Percentiles rank a stretch among this genome's conserved stretches.
Conservation (phyloP, 306 rosid genomes). For the Vicia villosa region DNA sequence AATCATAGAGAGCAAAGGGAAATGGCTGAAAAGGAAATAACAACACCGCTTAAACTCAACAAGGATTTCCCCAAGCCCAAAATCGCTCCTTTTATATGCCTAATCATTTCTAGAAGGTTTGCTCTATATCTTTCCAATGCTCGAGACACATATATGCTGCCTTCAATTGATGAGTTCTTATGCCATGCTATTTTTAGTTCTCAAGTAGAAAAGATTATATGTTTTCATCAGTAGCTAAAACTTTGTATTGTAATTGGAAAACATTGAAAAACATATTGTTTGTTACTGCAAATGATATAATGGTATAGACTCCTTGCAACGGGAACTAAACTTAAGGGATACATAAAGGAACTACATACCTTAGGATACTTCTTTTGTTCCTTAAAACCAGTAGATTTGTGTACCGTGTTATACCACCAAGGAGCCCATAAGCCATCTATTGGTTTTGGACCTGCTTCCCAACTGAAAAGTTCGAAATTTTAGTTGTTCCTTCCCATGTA, state of each 20-base stretch:
- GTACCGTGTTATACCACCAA: slow-evolving; percentile 75
- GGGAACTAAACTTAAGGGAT: slow-evolving; percentile 23
- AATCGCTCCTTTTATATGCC: too few relatives aligned
- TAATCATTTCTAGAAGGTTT: too few relatives aligned
- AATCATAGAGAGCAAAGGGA: slow-evolving; percentile 59
- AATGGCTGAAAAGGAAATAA: slow-evolving; percentile 57
- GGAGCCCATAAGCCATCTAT: slow-evolving; percentile 87
- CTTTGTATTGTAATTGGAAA: too few relatives aligned
- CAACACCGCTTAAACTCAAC: slow-evolving; percentile 27
- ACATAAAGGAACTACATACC: slow-evolving; percentile 47
- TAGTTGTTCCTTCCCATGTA: slow-evolving; percentile 35
- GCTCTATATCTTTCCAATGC: too few relatives aligned
- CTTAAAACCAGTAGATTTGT: slow-evolving; percentile 63
- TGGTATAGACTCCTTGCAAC: slow-evolving; percentile 10
- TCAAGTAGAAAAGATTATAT: too few relatives aligned
- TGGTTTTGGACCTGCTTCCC: slow-evolving; percentile 85
- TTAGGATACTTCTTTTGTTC: slow-evolving; percentile 53
- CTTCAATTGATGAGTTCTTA: too few relatives aligned
- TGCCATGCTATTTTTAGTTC: too few relatives aligned
- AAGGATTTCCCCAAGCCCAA: background rate
- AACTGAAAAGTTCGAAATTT: slow-evolving; percentile 47
- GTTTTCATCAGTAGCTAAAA: too few relatives aligned
- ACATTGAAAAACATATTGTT: background rate
- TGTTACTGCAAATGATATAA: slow-evolving; percentile 6
- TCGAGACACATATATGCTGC: too few relatives aligned